These are phyloP conservation scores for Russula olivacea DNA, from an alignment of 768 basidiomycete genomes.

Conservation along the genomic window DNA sequence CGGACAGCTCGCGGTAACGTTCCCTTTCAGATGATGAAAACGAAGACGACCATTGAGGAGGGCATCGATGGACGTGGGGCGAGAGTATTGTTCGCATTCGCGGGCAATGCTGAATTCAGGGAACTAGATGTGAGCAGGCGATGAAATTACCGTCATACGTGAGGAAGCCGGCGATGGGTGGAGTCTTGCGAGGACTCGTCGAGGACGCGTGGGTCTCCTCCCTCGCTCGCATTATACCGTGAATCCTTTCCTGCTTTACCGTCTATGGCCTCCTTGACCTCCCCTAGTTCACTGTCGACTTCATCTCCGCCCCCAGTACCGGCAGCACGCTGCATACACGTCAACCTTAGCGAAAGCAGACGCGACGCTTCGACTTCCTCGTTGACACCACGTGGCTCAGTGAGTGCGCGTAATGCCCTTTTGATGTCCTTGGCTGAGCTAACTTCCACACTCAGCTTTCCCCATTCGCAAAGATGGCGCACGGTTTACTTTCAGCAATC, in stretches of 20 bases:
- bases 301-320: constrained; percentile 44
- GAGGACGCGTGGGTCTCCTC: constrained; percentile 58
- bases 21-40: constrained; percentile 45
- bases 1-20: constrained; percentile 30
- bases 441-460: too few species aligned
- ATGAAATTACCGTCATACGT: constrained; percentile 62
- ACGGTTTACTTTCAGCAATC: too few species aligned
- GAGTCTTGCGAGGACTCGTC: constrained; percentile 57
- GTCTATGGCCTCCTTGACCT: constrained; percentile 9
- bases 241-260: constrained; percentile 27
- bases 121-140: constrained; percentile 69
- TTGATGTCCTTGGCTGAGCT: too few species aligned
- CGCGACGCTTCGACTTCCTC: constrained; percentile 41
- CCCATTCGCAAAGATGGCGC: too few species aligned
- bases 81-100: constrained; percentile 66
- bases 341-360: constrained; percentile 26
- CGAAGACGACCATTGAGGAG: constrained; percentile 31
- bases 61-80: constrained; percentile 44
- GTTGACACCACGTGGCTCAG: constrained; percentile 45
- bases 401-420: too few species aligned
- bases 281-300: constrained; percentile 59
- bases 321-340: constrained; percentile 32
- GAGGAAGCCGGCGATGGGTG: constrained; percentile 73
- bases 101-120: constrained; percentile 68
- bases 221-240: constrained; percentile 72